These are phyloP conservation scores for Microcera coccophila DNA, from an alignment of 2,329 filamentous ascomycete genomes.

Conservation along the genomic window DNA sequence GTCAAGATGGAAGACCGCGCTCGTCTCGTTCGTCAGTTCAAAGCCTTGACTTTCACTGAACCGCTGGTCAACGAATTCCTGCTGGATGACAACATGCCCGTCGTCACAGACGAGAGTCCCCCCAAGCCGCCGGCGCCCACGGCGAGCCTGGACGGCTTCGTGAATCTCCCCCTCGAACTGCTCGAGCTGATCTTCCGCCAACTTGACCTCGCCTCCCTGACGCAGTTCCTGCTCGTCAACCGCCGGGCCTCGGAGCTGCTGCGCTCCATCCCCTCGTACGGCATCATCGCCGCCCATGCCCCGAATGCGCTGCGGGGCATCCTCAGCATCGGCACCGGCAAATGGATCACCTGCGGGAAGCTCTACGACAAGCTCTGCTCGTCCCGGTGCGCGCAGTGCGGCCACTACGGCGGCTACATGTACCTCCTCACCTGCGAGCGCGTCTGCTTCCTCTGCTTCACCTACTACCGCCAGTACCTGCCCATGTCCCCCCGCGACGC, in stretches of 20 bases:
- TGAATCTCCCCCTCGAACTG: conserved; percentile 28
- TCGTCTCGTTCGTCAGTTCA: too few relatives aligned
- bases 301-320: conserved; percentile 29
- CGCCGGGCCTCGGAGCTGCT: conserved; percentile 29
- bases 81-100: too few relatives aligned
- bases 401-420: conserved; percentile 34
- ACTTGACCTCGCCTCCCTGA: conserved; percentile 32
- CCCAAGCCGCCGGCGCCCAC: too few relatives aligned
- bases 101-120: too few relatives aligned
- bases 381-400: conserved; percentile 32
- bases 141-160: too few relatives aligned
- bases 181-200: conserved; percentile 24
- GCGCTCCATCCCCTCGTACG: conserved; percentile 34
- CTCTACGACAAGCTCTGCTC: conserved; percentile 34
- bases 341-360: conserved; percentile 26
- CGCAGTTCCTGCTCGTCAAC: conserved; percentile 33
- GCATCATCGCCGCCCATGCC: conserved; percentile 24
- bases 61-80: too few relatives aligned
- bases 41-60: too few relatives aligned
- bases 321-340: conserved; percentile 29
- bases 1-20: too few relatives aligned
- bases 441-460: conserved; percentile 40
- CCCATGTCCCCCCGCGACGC: conserved; percentile 17
- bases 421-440: conserved; percentile 37
- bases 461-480: conserved; percentile 25